Conservation (phyloP, 2,329 filamentous ascomycete genomes). For the Ascochyta koolunga region DNA sequence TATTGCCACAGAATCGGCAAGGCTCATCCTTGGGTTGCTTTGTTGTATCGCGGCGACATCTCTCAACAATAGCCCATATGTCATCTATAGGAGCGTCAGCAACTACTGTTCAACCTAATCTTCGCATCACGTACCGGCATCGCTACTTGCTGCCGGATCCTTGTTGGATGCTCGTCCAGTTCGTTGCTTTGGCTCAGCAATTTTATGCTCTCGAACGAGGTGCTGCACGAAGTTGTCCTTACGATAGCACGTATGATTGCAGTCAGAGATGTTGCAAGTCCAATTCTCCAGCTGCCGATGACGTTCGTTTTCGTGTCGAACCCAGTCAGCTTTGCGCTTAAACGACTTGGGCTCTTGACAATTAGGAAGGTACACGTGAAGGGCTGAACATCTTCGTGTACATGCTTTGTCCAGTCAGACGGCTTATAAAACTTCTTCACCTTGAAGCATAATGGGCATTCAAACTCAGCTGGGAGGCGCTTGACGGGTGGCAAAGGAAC, state of each 20-base stretch:
- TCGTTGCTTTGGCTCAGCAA: conserved; percentile 79
- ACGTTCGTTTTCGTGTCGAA: conserved; percentile 89
- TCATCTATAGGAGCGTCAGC: conserved; percentile 55
- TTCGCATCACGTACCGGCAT: conserved; percentile 31
- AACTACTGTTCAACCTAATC: background rate
- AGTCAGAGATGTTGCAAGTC: conserved; percentile 82
- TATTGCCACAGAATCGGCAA: conserved; percentile 85
- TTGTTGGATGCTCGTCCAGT: conserved; percentile 57
- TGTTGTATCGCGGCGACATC: conserved; percentile 73
- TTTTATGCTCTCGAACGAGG: conserved; percentile 88
- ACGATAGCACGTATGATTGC: conserved; percentile 80
- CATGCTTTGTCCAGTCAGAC: conserved; percentile 96
- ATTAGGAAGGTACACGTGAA: conserved; percentile 88
- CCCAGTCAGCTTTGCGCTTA: conserved; percentile 95
- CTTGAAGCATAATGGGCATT: conserved; percentile 86
- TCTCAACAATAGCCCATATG: conserved; percentile 78
- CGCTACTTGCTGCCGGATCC: conserved; percentile 31
- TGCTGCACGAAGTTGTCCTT: conserved; percentile 95
- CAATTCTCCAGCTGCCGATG: conserved; percentile 92
- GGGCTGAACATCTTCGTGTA: conserved; percentile 90
- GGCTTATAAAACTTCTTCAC: conserved; percentile 87
- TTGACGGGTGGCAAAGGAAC: conserved; percentile 82
- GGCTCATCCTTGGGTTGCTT: conserved; percentile 74
- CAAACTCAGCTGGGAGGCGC: conserved; percentile 82
- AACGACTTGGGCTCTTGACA: conserved; percentile 89